Base-by-base conservation (phyloP, 768 basidiomycete species). In the Podaxis rugospora region DNA sequence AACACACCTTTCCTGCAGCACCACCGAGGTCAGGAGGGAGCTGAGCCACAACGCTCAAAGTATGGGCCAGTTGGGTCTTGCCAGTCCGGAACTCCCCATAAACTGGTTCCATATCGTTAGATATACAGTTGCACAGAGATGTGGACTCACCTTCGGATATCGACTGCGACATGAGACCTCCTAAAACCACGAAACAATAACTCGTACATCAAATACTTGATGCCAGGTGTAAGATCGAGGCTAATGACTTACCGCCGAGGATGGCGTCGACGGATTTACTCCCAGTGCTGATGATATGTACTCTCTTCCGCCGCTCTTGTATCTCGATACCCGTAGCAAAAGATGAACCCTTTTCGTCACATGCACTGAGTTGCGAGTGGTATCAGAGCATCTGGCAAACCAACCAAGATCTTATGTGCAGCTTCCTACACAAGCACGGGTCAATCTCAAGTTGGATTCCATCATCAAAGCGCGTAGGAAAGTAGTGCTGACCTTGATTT, bases 21-120 rank as follows among this genome's bases (percentile, higher is more conserved):
- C 95, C 95, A 5, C 94, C 95, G 67, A 95, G 81, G 53, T 96
- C 94, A 2, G 85, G 78, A 28, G 95, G 95, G 49, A 98, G 83
- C 69, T 98, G 95, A 3, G 93, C 75, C 4, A 95, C 78, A 5
- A 98, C 92, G 67, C 92, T 93, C 83, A 97, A 90, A 11, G 95
- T 98, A 73, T 97, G 96, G 25, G 93, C 93, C 53, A 96, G 79
- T 70, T 98, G 96, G 4, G 95, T 97, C 75, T 96, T 95, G 32
- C 95, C 95, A 0, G 96, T 98, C 35, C 95, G 84, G 73, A 91
- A 98, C 73, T 98, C 95, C 49, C 96, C 95, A 68, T 94, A 98
- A 1, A 98, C 95, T 93, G 61, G 32, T 14, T 27, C 23, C 5
- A 6, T 50, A 52, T 47, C 39, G 58, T n/a, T 57, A 42, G 57